These are phyloP conservation scores for Trypanosomatidae sp. DNA, from an alignment of 208 protist genomes.

Conservation along the genomic window DNA sequence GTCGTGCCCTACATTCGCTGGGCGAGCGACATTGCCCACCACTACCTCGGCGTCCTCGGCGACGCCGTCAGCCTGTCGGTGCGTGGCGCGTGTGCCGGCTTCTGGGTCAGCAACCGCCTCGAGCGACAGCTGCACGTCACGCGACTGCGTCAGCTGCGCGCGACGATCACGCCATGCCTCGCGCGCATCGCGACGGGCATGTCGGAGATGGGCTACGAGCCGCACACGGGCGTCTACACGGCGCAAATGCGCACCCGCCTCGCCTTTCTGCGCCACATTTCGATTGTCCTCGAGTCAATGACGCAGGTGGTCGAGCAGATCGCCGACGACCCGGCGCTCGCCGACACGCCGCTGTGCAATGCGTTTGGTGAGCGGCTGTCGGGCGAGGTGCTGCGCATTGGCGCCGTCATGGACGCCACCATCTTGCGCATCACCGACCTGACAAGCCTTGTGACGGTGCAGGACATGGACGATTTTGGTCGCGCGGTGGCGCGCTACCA, in stretches of 20 bases:
- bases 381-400: conserved; percentile 33
- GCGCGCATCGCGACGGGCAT: conserved; percentile 21
- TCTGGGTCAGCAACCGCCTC: conserved; percentile 48
- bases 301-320: conserved; percentile 66
- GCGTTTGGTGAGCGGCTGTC: conserved; percentile 40
- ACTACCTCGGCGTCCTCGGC: conserved; percentile 47
- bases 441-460: conserved; percentile 22
- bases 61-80: conserved; percentile 71
- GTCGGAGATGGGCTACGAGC: conserved; percentile 71
- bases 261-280: conserved; percentile 35
- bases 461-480: conserved; percentile 44
- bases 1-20: conserved; percentile 75
- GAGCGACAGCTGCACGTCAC: conserved; percentile 64
- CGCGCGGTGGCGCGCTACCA: conserved; percentile 34
- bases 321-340: conserved; percentile 25
- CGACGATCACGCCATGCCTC: conserved; percentile 33
- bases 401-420: conserved; percentile 59
- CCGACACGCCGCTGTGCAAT: conserved; percentile 60
- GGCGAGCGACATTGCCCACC: conserved; percentile 62
- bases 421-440: conserved; percentile 62
- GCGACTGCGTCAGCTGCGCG: conserved; percentile 56
- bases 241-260: conserved; percentile 39
- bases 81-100: conserved; percentile 56
- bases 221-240: conserved; percentile 52
- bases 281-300: conserved; percentile 53